These are phyloP conservation scores for Sarocladiaceae sp. DNA, from an alignment of 2,329 filamentous ascomycete genomes.

Conservation along the genomic window DNA sequence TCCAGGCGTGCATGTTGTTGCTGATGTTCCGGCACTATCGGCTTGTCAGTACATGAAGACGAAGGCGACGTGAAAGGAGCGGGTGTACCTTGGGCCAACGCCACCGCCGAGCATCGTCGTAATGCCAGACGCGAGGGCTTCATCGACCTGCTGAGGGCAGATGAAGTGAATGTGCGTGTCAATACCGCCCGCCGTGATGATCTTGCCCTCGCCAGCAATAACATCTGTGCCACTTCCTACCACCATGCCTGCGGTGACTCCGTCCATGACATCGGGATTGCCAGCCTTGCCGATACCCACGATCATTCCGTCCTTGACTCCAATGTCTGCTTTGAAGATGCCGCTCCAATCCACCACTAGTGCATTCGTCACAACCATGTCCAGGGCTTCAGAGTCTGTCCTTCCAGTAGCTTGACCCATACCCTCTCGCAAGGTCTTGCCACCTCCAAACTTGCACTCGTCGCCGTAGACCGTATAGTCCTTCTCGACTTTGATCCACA, in stretches of 20 bases:
- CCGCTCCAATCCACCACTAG: constrained; percentile 86
- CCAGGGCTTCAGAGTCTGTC: constrained; percentile 63
- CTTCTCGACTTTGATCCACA: constrained; percentile 86
- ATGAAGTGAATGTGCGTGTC: constrained; percentile 94
- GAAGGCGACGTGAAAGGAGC: neutral
- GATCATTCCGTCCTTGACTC: constrained; percentile 81
- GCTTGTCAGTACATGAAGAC: constrained; percentile 12
- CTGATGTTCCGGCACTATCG: constrained; percentile 72
- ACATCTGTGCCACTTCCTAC: constrained; percentile 88
- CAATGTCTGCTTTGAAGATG: constrained; percentile 95
- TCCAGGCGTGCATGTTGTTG: constrained; percentile 89
- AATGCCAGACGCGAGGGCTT: constrained; percentile 77
- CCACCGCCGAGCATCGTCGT: constrained; percentile 89
- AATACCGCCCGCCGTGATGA: constrained; percentile 83
- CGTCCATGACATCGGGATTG: constrained; percentile 95
- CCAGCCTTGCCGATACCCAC: constrained; percentile 89
- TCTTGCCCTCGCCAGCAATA: constrained; percentile 82
- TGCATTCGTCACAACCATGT: constrained; percentile 84
- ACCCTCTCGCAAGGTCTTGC: constrained; percentile 87
- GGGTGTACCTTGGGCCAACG: constrained; percentile 69
- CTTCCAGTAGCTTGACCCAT: constrained; percentile 90
- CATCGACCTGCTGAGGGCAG: constrained; percentile 83
- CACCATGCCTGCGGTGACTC: constrained; percentile 70
- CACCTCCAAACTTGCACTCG: constrained; percentile 91
- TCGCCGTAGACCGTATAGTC: constrained; percentile 83